Evolutionary conservation across 2,329 filamentous ascomycete species (phyloP), one percentile per base, ranked within the genome.

Genomic region (Endoconidiophora laricicola): DNA sequence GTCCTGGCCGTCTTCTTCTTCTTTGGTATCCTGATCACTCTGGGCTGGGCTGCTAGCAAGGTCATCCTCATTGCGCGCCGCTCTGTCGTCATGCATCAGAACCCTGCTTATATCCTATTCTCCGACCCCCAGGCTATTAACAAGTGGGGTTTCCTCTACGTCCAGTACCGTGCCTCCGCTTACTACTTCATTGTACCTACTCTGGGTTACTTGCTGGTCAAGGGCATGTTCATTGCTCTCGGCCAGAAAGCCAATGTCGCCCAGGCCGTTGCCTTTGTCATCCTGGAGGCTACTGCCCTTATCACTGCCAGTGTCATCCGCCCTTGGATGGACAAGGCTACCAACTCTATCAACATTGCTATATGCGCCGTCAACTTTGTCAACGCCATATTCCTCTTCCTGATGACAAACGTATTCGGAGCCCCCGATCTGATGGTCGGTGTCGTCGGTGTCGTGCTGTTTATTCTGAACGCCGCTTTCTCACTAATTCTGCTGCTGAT

Each of bases 271-370:
- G 84, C 81, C 14, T 73, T 95, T 52, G 71, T 96, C 39, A 70
- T 95, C 53, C 78, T 95, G 51, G 90, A 96, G 65, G 81, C 81
- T 2, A 76, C 66, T 48, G 81, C 83, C 58, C 72, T 96, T 51
- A 82, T 94, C 58, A 78, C 68, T 20, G 79, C 86, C 50, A 83
- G 79, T 54, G 81, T 94, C 49, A 69, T 95, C 57, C 81, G 86
- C 54, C 90, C 90, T 16, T 96, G 86, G 83, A 96, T 96, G 90
- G 90, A 95, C 72, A 94, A 94, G 78, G 90, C 88, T 69, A 94
- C 86, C 54, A 96, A 95, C 65, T 81, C 81, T 44, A 94, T 94
- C 74, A 95, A 95, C 68, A 94, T 96, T 60, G 77, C 86, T 54
- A 95, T 95, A 59, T 83, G 79, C 55, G 82, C 78, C 43, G 73